Base-by-base conservation (phyloP, 1,284 basidiomycete species). In the Schizophyllum commune region DNA sequence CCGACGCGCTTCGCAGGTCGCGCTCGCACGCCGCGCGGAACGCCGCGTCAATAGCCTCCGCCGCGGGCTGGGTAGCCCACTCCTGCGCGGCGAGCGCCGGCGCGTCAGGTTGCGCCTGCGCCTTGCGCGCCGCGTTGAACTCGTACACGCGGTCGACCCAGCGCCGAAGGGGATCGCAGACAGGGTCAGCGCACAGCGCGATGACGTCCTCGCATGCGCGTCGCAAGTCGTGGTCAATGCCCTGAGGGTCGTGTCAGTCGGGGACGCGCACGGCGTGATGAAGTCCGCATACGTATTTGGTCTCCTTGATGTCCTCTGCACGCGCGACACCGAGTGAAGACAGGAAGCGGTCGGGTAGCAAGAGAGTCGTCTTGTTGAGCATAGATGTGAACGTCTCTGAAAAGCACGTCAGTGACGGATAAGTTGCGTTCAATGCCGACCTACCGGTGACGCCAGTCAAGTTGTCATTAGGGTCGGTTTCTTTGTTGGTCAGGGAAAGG, bases 161-260 rank as follows among this genome's bases (percentile, higher is more conserved):
- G 19, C 74, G 67, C 51, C 79, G 82, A 6, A 93, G 70, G 1
- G 86, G 80, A 9, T 76, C 74, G 21, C 78, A 81, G 56, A 83
- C 79, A 0, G 75, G 71, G 47, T 78, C 73, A 1, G 85, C 79
- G 63, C 85, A 86, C n/a, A 82, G 74, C 1, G 79, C 72, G 63
- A 97, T 96, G 54, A 93, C 80, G 51, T 85, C 83, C 74, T 95
- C 92, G 74, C 94, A 96, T 0, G 86, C 86, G 32, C 78, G 78
- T 69, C 92, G 91, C 54, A 96, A 82, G 56, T 90, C 89, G 59
- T 87, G 81, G 72, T 96, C 94, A 62, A 96, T 88, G 62, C 88
- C 88, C 88, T 94, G 69, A 39, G 15, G 9, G 55, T 56, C 20
- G 32, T 32, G n/a, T 59, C 21, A 55, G 59, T 39, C 2, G 13